Percentiles rank a stretch among this genome's conserved stretches.
phyloP scores from a whole-genome alignment of 2,329 filamentous ascomycete species.

The Colletotrichum eleusines region DNA sequence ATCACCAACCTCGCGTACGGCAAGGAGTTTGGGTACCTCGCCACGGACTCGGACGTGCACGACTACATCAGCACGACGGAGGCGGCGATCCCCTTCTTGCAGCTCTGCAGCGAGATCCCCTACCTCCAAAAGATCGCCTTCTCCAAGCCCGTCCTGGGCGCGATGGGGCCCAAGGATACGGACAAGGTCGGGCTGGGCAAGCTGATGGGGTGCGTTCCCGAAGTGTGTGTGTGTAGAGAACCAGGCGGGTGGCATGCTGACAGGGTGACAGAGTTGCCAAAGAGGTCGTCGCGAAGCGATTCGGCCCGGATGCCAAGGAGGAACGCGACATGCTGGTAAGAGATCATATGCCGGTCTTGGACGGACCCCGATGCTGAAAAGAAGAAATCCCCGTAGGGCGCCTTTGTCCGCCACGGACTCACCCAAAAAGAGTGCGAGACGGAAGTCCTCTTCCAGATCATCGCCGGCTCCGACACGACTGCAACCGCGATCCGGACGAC shows the following conservation, averaged over 20 bases:
- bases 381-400: slow-evolving; percentile 1
- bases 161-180: slow-evolving; percentile 43
- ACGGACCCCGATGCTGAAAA: not conserved
- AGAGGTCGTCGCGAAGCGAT: slow-evolving; percentile 48
- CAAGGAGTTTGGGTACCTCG: slow-evolving; percentile 57
- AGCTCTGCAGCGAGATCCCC: slow-evolving; percentile 50
- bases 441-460: slow-evolving; percentile 47
- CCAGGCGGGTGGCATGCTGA: not conserved
- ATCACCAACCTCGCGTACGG: slow-evolving; percentile 62
- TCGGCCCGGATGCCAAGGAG: slow-evolving; percentile 46
- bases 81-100: slow-evolving; percentile 53
- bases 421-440: slow-evolving; percentile 47
- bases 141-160: slow-evolving; percentile 45
- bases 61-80: slow-evolving; percentile 56
- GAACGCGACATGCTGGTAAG: slow-evolving; percentile 52
- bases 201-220: slow-evolving; percentile 42
- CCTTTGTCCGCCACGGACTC: slow-evolving; percentile 59
- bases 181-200: slow-evolving; percentile 39
- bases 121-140: slow-evolving; percentile 45
- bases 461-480: slow-evolving; percentile 62
- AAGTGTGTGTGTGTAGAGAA: slow-evolving; percentile 14
- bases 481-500: slow-evolving; percentile 63
- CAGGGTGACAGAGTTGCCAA: slow-evolving; percentile 49
- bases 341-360: fast-evolving
- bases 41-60: slow-evolving; percentile 56